Percentiles rank a stretch among this genome's conserved stretches.
Evolutionary conservation across 768 basidiomycete species (phyloP).

Genomic region (Amanita thiersii): DNA sequence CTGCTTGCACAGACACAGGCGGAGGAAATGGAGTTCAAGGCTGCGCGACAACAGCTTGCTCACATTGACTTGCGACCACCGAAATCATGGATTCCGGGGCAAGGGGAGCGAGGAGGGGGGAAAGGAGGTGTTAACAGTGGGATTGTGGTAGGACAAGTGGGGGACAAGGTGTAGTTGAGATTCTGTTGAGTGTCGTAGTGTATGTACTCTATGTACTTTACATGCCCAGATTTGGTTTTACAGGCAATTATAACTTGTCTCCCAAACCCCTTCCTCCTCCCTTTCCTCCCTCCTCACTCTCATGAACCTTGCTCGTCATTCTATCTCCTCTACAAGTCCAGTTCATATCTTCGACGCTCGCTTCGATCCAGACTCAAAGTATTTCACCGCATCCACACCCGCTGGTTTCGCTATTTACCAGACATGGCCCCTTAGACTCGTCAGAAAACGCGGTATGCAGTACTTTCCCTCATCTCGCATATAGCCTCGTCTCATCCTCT

Average conservation of each 20-base stretch:
- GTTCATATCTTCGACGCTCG: conserved; percentile 69
- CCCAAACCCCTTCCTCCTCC: not conserved
- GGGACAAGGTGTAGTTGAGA: no score
- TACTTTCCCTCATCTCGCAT: conserved; percentile 10
- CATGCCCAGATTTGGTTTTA: no score
- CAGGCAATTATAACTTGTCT: no score
- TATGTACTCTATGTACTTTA: no score
- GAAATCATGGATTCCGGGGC: conserved; percentile 60
- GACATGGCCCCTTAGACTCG: conserved; percentile 63
- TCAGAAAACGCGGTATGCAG: conserved; percentile 71
- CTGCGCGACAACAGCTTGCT: conserved; percentile 71
- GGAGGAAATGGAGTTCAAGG: conserved; percentile 77
- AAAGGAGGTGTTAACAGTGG: no score
- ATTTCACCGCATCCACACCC: conserved; percentile 75
- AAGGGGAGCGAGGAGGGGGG: not conserved
- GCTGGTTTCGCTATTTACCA: conserved; percentile 81
- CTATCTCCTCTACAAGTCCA: conserved; percentile 69
- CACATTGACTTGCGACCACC: conserved; percentile 70
- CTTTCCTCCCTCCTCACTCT: conserved; percentile 15
- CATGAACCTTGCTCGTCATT: conserved; percentile 86
- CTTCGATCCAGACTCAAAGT: conserved; percentile 72
- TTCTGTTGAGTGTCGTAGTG: no score
- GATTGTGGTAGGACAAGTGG: no score
- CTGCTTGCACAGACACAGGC: conserved; percentile 71
- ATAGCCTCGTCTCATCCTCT: conserved; percentile 11